A percentile compares a stretch with the other conserved stretches of the same genome.
Conservation (phyloP, 192 early-diverging fungal species). For the Piromyces sp. region DNA sequence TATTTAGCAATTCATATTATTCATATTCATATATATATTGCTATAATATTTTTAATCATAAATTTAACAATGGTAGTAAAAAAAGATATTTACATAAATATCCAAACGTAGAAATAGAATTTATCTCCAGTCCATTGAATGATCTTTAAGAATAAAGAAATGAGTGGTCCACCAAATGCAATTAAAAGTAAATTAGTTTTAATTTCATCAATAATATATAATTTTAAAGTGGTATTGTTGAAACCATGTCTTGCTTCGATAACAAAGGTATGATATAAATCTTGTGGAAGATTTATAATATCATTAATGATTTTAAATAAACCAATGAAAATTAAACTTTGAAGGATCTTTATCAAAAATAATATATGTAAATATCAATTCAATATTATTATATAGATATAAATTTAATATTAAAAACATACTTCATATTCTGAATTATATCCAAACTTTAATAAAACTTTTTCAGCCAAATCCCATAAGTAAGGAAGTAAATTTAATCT, state of each 20-base stretch:
- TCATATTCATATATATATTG: too few species aligned
- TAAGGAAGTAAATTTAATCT: background rate
- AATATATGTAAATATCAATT: background rate
- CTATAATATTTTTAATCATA: too few species aligned
- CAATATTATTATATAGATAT: background rate
- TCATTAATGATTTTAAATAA: conserved; percentile 35
- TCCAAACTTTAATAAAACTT: background rate
- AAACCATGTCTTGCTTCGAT: conserved; percentile 88
- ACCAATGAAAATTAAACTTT: conserved; percentile 61
- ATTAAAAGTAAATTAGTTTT: conserved; percentile 52
- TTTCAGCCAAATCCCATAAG: background rate
- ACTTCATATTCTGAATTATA: background rate
- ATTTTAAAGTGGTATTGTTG: conserved; percentile 71
- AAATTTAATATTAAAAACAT: background rate
- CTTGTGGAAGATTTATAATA: conserved; percentile 56
- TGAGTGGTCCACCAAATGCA: conserved; percentile 58
- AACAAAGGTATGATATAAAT: conserved; percentile 81
- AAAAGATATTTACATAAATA: conserved; percentile 54
- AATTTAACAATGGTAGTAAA: background rate
- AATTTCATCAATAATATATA: conserved; percentile 11
- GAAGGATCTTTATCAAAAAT: conserved; percentile 39
- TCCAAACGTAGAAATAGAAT: conserved; percentile 85
- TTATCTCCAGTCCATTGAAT: conserved; percentile 60
- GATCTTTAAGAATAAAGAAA: conserved; percentile 65
- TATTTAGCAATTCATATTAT: too few species aligned